A percentile compares a stretch with the other conserved stretches of the same genome.
Conservation (phyloP, 2,329 filamentous ascomycete genomes). For the Monosporascus sp. region DNA sequence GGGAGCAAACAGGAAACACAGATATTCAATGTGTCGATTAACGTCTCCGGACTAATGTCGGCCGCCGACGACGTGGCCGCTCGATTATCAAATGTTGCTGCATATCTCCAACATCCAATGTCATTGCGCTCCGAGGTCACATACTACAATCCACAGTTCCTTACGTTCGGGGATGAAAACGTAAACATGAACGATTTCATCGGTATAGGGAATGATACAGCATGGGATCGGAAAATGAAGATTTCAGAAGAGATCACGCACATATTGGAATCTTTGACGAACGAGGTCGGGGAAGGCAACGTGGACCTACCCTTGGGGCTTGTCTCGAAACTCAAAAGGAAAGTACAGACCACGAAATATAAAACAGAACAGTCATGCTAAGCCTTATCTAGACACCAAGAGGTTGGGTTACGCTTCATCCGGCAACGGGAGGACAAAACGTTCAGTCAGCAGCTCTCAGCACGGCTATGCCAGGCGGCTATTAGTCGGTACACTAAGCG, state of each 20-base stretch:
- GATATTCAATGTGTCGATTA: slow-evolving; percentile 1
- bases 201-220: neutral
- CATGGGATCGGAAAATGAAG: neutral
- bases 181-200: slow-evolving; percentile 1
- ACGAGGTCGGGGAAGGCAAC: neutral
- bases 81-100: neutral
- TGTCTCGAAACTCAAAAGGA: neutral
- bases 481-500: neutral
- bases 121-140: neutral
- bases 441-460: neutral
- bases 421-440: neutral
- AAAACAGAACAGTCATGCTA: neutral
- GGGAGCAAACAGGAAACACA: neutral
- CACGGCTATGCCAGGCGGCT: neutral
- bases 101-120: slow-evolving; percentile 1
- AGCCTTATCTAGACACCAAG: neutral
- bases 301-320: neutral
- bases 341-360: neutral
- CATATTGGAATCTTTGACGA: slow-evolving; percentile 1
- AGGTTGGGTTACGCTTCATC: slow-evolving; percentile 1
- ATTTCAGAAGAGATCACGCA: slow-evolving; percentile 2
- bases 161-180: neutral
- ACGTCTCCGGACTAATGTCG: slow-evolving; percentile 1
- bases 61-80: neutral
- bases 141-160: slow-evolving; percentile 2